Base-by-base conservation (phyloP, 805 yeast species). In the Candida golubevii region DNA sequence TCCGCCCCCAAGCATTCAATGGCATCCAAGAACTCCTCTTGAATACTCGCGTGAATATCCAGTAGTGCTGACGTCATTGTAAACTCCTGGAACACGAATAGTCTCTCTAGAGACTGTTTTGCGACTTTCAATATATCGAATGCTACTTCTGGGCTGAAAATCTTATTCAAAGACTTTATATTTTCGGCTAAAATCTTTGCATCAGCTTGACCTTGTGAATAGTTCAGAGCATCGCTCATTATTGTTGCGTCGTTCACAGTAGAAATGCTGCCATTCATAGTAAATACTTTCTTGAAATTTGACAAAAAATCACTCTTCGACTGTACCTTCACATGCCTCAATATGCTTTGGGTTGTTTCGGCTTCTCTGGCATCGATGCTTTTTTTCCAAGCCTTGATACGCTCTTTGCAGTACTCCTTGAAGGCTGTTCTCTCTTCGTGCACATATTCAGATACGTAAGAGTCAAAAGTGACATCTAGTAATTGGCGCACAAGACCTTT, bases 91-190 rank as follows among this genome's bases (percentile, higher is more conserved):
- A 71, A 67, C 35, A 53, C 57, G 41, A 42, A 41, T 38, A 86
- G 73, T 33, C 89, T 63, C 40, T 79, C 82, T 14, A 87, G 76
- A 26, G 83, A 75, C 9, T 69, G 67, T 49, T 82, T 80, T 6
- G 91, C 91, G 29, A 76, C 77, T 51, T 83, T 85, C 42, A 90
- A 68, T 8, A 87, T 72, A 39, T 78, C 76, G 47, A 87, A 77
- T 1, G 91, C 84, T 38, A 91, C 69, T 58, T 90, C 96, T 39
- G 91, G 77, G 55, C 89, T 85, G 47, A 91, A 82, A 28, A 87
- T 78, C 5, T 83, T 74, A 55, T 84, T 85, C 55, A 93, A 78
- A 13, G 85, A 82, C 51, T 82, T 83, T 48, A 93, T 75, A 50
- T 87, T 87, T 33, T 79, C 82, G 26, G 81, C 80, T 56, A 91